phyloP scores from a whole-genome alignment of 345 rosid genomes.

The Euphorbia pulcherrima region DNA sequence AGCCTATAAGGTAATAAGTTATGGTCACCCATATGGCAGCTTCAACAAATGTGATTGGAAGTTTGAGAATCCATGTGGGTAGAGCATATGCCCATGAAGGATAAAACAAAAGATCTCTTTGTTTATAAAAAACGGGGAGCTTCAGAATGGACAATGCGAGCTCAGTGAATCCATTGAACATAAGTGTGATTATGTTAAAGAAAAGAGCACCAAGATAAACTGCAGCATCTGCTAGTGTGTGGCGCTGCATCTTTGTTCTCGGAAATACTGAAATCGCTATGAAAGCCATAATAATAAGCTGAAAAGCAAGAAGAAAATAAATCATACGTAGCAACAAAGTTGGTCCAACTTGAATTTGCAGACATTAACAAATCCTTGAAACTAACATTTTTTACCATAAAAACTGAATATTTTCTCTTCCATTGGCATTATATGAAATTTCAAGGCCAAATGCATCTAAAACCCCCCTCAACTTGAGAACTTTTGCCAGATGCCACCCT shows the following conservation, averaged over 20 bases:
- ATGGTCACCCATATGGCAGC: slow-evolving; percentile 53
- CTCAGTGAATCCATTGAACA: slow-evolving; percentile 82
- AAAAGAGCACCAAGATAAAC: slow-evolving; percentile 63
- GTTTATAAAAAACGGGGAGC: slow-evolving; percentile 87
- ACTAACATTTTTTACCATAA: background rate
- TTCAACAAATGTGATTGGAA: slow-evolving; percentile 62
- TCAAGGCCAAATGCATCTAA: too few species aligned
- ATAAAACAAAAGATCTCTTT: slow-evolving; percentile 70
- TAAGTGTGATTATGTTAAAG: slow-evolving; percentile 41
- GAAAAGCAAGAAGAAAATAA: slow-evolving; percentile 18
- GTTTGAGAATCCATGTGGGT: slow-evolving; percentile 72
- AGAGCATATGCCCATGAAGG: slow-evolving; percentile 88
- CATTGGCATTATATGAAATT: background rate
- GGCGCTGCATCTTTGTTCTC: slow-evolving; percentile 62
- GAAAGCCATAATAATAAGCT: slow-evolving; percentile 53
- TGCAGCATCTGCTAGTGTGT: slow-evolving; percentile 56
- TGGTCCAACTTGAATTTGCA: background rate
- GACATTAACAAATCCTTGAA: slow-evolving; percentile 7
- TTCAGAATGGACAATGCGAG: slow-evolving; percentile 64
- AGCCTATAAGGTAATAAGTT: slow-evolving; percentile 55
- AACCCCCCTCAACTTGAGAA: too few species aligned
- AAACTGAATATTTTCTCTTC: background rate
- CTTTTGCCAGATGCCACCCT: too few species aligned
- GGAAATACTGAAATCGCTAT: slow-evolving; percentile 60
- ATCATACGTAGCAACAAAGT: background rate